Conservation (phyloP, 106 monocot species). For the Posidonia australis region DNA sequence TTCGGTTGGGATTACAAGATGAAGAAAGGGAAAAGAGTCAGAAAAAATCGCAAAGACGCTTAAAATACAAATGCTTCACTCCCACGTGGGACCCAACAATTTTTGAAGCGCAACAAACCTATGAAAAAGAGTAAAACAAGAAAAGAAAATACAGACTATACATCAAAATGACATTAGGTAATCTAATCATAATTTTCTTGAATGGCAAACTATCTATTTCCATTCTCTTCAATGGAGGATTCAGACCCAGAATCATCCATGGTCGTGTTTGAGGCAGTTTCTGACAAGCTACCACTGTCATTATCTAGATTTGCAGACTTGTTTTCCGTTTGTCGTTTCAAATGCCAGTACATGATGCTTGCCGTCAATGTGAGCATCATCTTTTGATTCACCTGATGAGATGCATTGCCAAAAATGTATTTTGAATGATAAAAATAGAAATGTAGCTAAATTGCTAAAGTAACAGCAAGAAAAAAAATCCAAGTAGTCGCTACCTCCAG, state of each 20-base stretch:
- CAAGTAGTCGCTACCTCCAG: conserved; percentile 38
- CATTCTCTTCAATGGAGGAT: conserved; percentile 49
- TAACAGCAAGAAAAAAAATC: background rate
- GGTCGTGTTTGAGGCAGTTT: conserved; percentile 11
- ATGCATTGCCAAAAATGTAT: background rate
- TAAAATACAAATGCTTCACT: too few species aligned
- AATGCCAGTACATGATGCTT: conserved; percentile 89
- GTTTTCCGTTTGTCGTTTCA: conserved; percentile 34
- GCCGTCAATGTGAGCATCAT: conserved; percentile 91
- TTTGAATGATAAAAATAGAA: background rate
- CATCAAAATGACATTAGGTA: background rate
- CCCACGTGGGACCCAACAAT: too few species aligned
- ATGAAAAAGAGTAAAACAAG: background rate
- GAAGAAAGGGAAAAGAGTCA: too few species aligned
- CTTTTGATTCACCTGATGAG: conserved; percentile 80
- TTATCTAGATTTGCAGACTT: conserved; percentile 33
- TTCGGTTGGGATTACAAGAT: too few species aligned
- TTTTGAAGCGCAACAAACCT: too few species aligned
- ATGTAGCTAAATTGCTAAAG: background rate
- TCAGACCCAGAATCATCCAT: conserved; percentile 74
- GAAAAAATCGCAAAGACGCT: too few species aligned
- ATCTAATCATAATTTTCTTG: background rate
- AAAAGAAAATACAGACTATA: conserved; percentile 1
- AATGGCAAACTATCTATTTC: conserved; percentile 15
- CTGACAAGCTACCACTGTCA: conserved; percentile 20